These are phyloP conservation scores for Periconia sp. DNA, from an alignment of 2,329 filamentous ascomycete genomes.

Conservation along the genomic window DNA sequence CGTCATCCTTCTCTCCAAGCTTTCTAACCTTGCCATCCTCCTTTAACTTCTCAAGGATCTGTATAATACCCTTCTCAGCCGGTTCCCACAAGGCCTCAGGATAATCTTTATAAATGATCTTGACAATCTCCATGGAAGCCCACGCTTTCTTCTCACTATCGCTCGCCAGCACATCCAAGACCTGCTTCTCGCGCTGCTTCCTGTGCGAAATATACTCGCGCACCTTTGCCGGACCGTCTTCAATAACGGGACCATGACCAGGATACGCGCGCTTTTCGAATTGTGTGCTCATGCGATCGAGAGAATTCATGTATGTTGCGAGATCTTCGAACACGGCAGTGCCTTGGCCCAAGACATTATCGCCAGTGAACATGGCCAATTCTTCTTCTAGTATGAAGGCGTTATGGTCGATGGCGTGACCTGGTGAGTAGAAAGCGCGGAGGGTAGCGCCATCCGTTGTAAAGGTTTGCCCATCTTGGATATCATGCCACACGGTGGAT, in stretches of 20 bases:
- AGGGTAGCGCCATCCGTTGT: slow-evolving; percentile 64
- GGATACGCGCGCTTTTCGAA: slow-evolving; percentile 77
- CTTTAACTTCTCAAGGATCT: slow-evolving; percentile 78
- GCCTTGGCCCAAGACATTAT: slow-evolving; percentile 85
- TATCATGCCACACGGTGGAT: slow-evolving; percentile 50
- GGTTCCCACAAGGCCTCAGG: slow-evolving; percentile 73
- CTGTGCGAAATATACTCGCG: slow-evolving; percentile 82
- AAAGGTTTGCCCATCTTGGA: slow-evolving; percentile 61
- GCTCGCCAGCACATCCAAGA: slow-evolving; percentile 39
- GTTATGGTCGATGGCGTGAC: slow-evolving; percentile 84
- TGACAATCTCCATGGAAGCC: slow-evolving; percentile 81
- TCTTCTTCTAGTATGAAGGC: slow-evolving; percentile 75
- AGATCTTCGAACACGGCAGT: slow-evolving; percentile 85
- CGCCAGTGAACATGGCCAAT: slow-evolving; percentile 82
- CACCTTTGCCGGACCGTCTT: slow-evolving; percentile 71
- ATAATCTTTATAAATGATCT: slow-evolving; percentile 79
- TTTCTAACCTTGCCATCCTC: slow-evolving; percentile 67
- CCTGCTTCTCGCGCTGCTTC: slow-evolving; percentile 66
- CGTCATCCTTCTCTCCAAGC: slow-evolving; percentile 35
- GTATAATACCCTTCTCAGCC: slow-evolving; percentile 73
- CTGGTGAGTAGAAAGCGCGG: slow-evolving; percentile 67
- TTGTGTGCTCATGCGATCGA: slow-evolving; percentile 67
- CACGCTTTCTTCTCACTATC: slow-evolving; percentile 49
- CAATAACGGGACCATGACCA: slow-evolving; percentile 79
- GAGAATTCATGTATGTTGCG: slow-evolving; percentile 65